A percentile compares a stretch with the other conserved stretches of the same genome.
Evolutionary conservation across 106 monocot genomes (phyloP).

Genomic region (Phalaenopsis aphrodite): DNA sequence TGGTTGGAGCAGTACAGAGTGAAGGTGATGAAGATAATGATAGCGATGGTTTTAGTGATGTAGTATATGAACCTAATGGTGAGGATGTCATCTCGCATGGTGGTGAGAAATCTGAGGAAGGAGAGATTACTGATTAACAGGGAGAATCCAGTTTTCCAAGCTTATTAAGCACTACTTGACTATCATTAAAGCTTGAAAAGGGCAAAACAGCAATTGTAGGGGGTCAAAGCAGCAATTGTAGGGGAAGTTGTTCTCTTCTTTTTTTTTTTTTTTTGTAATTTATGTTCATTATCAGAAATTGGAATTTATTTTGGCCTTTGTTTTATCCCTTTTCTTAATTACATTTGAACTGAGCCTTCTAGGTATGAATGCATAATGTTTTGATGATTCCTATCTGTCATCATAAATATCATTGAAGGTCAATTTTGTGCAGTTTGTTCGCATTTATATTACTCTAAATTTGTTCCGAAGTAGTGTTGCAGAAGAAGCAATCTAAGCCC

Average conservation of each 20-base stretch:
- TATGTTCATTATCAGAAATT: not conserved
- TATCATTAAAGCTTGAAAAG: too few relatives aligned
- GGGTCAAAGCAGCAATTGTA: not conserved
- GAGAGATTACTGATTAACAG: slow-evolving; percentile 12
- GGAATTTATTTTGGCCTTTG: not conserved
- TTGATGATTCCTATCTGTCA: too few relatives aligned
- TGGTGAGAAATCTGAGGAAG: slow-evolving; percentile 10
- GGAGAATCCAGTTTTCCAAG: not conserved
- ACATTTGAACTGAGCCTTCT: too few relatives aligned
- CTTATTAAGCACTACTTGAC: not conserved
- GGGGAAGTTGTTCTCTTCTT: not conserved
- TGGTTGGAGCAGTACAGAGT: not conserved
- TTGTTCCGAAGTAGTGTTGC: too few relatives aligned
- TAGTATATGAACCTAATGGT: not conserved
- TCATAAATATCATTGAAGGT: too few relatives aligned
- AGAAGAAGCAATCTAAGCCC: too few relatives aligned
- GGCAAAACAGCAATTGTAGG: not conserved
- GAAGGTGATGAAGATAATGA: not conserved
- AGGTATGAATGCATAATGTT: too few relatives aligned
- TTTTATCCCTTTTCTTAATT: not conserved
- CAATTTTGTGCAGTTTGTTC: too few relatives aligned
- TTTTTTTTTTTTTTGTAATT: not conserved
- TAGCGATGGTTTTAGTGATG: not conserved
- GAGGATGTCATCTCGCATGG: not conserved
- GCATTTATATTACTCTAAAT: too few relatives aligned